phyloP scores from a whole-genome alignment of 805 yeast genomes.

The Starmerella tilneyi region DNA sequence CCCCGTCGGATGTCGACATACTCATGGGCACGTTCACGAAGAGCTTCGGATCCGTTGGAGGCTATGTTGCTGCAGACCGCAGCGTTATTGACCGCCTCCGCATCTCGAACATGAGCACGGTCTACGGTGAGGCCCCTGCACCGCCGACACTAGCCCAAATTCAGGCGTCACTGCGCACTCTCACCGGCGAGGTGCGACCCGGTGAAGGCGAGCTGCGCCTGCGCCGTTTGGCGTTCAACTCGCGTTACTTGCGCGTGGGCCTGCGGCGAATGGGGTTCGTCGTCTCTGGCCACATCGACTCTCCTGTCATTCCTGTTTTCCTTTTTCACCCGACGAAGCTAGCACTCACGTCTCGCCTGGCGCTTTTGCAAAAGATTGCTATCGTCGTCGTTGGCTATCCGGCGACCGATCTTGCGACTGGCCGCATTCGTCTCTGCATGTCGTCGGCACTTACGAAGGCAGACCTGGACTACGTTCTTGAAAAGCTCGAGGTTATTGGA shows the following conservation, averaged over 20 bases:
- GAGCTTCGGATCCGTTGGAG: conserved; percentile 98
- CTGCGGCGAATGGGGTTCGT: conserved; percentile 87
- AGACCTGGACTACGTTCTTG: conserved; percentile 55
- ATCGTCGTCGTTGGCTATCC: conserved; percentile 97
- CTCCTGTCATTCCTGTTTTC: conserved; percentile 87
- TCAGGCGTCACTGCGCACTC: conserved; percentile 63
- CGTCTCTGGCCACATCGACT: conserved; percentile 89
- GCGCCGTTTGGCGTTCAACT: conserved; percentile 88
- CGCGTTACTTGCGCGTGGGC: conserved; percentile 85
- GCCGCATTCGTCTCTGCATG: conserved; percentile 88
- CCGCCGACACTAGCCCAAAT: conserved; percentile 89
- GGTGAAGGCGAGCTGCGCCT: conserved; percentile 90
- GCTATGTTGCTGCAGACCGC: conserved; percentile 76
- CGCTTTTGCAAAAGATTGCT: conserved; percentile 72
- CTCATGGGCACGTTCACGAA: conserved; percentile 97
- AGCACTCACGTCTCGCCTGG: conserved; percentile 81
- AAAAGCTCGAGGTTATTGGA: conserved; percentile 23
- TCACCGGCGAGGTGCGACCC: conserved; percentile 72
- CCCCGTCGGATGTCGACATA: conserved; percentile 67
- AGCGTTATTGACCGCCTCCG: conserved; percentile 63
- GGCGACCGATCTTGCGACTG: conserved; percentile 83
- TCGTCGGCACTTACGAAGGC: conserved; percentile 86
- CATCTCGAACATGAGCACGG: conserved; percentile 58
- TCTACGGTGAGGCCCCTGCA: conserved; percentile 76
- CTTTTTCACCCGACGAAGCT: conserved; percentile 85